These are phyloP conservation scores for Syncephalastrum monosporum DNA, from an alignment of 371 early-diverging fungal genomes.

Conservation along the genomic window DNA sequence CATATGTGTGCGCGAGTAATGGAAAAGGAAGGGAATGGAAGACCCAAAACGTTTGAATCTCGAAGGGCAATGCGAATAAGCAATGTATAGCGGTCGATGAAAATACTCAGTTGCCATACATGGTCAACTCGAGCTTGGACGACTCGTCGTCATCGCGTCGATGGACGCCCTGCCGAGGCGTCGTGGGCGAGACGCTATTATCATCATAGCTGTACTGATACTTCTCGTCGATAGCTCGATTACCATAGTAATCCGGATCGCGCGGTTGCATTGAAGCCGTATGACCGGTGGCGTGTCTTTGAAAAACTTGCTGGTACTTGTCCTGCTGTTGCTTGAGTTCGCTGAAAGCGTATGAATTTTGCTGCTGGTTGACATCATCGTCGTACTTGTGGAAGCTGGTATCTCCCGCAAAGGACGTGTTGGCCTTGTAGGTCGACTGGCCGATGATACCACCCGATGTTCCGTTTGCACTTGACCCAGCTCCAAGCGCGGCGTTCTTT, in stretches of 20 bases:
- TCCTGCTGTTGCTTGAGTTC: slow-evolving; percentile 23
- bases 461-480: slow-evolving; percentile 2
- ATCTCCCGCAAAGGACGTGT: slow-evolving; percentile 1
- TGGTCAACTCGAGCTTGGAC: slow-evolving; percentile 2
- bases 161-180: too few relatives aligned
- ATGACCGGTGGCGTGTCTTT: slow-evolving; percentile 11
- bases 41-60: too few relatives aligned
- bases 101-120: not conserved
- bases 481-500: slow-evolving; percentile 12
- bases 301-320: slow-evolving; percentile 15
- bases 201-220: not conserved
- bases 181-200: not conserved
- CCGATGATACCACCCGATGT: not conserved
- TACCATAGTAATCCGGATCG: too few relatives aligned
- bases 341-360: slow-evolving; percentile 8
- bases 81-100: too few relatives aligned
- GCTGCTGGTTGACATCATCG: not conserved
- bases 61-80: too few relatives aligned
- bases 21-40: too few relatives aligned
- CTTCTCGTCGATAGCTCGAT: not conserved
- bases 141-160: slow-evolving; percentile 1
- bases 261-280: too few relatives aligned
- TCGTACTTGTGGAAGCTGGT: too few relatives aligned
- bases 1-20: too few relatives aligned
- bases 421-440: not conserved